These are phyloP conservation scores for Boletus barrowsii DNA, from an alignment of 768 basidiomycete species.

Conservation along the genomic window DNA sequence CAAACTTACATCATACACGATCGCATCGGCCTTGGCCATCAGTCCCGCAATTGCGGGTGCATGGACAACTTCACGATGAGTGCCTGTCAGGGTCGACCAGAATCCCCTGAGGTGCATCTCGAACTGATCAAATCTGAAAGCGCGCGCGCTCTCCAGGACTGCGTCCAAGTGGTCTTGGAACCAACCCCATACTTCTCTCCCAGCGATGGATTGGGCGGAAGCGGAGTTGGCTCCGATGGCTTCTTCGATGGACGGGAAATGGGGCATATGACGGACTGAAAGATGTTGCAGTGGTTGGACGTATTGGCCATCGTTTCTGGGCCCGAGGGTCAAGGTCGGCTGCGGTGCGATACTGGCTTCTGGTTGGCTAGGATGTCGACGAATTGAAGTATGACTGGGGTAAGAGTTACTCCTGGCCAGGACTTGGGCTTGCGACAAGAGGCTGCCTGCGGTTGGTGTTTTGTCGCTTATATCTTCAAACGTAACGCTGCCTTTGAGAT, in stretches of 20 bases:
- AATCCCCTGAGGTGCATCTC: slow-evolving; percentile 84
- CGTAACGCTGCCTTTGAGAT: slow-evolving; percentile 55
- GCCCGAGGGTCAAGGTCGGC: slow-evolving; percentile 54
- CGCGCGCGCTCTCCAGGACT: slow-evolving; percentile 71
- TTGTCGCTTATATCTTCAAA: slow-evolving; percentile 74
- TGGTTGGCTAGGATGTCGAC: slow-evolving; percentile 60
- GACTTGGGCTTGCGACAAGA: slow-evolving; percentile 76
- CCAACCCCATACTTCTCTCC: slow-evolving; percentile 87
- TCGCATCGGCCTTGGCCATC: slow-evolving; percentile 87
- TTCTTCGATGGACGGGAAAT: slow-evolving; percentile 86
- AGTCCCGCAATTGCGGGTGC: slow-evolving; percentile 84
- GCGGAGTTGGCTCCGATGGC: slow-evolving; percentile 72
- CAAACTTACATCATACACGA: slow-evolving; percentile 82
- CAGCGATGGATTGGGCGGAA: slow-evolving; percentile 74
- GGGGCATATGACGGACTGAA: slow-evolving; percentile 73
- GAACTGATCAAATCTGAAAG: slow-evolving; percentile 85
- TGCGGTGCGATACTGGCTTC: slow-evolving; percentile 54
- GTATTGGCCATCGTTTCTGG: slow-evolving; percentile 45
- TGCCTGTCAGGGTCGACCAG: slow-evolving; percentile 72
- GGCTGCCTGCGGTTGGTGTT: slow-evolving; percentile 77
- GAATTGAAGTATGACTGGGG: slow-evolving; percentile 72
- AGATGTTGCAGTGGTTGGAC: slow-evolving; percentile 45
- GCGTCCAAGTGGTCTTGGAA: slow-evolving; percentile 90
- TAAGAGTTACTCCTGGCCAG: slow-evolving; percentile 53
- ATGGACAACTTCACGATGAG: slow-evolving; percentile 85